Base-by-base conservation (phyloP, 2,329 filamentous ascomycete genomes). In the Cadophora sp. region DNA sequence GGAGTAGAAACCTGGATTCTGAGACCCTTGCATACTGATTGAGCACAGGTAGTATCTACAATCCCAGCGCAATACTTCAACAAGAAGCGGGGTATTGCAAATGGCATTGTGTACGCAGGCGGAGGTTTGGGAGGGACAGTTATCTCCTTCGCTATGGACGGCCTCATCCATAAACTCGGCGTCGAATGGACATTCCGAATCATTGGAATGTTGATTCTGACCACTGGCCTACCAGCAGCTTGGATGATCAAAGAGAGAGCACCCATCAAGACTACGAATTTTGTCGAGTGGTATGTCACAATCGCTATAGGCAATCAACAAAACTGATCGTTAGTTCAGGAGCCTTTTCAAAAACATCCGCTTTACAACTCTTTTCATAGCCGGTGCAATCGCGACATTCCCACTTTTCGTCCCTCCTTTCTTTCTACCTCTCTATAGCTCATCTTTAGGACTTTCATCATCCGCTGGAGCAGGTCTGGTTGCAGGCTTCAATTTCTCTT, bases 391-490 rank as follows among this genome's bases (percentile, higher is more conserved):
- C 11, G 87, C 81, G 1, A 88, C 85, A 1, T 90, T 90, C 69
- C 84, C 87, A 0, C 81, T 89, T 19, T 83, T 88, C 66, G 86
- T 89, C 0, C 86, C 87, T 0, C 85, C 87, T 0, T 90, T 88
- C 78, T 89, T 89, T 74, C 77, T 89, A 0, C 87, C 87, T 0
- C 78, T 89, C 0, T 88, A 87, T 71, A 82, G 81, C 31, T 78
- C 81, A 4, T 85, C 86, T 0, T 79, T 90, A n/a, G 85, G 85
- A 0, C 78, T 90, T 8, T 81, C 82, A 0, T 82, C 86, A 0
- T 79, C 79, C 8, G 82, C 81, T 0, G 88, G 87, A 0, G 87
- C 88, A 0, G 86, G 80, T 12, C 78, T 90, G 0, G 81, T 90
- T 0, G 88, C 88, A 0, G 87, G 83, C 1, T 91, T 89, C 79